Conservation (phyloP, 1,284 basidiomycete genomes). For the Lentinula novae-zelandiae region DNA sequence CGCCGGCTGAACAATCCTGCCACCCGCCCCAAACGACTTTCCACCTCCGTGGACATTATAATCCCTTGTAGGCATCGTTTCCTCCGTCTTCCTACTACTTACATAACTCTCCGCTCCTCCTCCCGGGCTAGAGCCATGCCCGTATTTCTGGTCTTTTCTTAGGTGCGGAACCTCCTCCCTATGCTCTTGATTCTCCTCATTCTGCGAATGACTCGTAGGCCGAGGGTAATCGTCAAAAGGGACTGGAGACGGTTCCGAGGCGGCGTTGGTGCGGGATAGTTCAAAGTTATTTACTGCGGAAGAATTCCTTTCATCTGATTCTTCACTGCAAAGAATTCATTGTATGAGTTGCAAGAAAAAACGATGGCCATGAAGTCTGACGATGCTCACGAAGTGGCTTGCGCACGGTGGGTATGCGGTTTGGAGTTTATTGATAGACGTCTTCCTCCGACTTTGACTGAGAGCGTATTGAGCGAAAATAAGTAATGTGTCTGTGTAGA, state of each 20-base stretch:
- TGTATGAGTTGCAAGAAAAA: neutral
- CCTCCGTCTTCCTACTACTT: conserved; percentile 46
- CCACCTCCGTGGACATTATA: conserved; percentile 21
- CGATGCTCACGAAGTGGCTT: neutral
- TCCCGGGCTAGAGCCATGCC: conserved; percentile 10
- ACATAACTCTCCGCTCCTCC: conserved; percentile 22
- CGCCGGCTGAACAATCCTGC: conserved; percentile 58
- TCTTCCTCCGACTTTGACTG: conserved; percentile 6
- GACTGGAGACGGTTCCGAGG: neutral
- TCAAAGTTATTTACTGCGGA: neutral
- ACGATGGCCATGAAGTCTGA: no score
- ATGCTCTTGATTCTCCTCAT: neutral
- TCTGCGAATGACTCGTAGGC: neutral
- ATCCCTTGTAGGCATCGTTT: conserved; percentile 53
- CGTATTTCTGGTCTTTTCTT: conserved; percentile 45
- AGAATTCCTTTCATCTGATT: neutral
- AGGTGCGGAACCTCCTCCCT: neutral
- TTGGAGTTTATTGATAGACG: conserved; percentile 5
- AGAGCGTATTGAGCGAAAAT: no score
- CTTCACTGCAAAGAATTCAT: neutral
- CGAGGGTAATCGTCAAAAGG: conserved; percentile 4
- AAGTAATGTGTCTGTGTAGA: no score
- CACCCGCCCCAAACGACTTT: conserved; percentile 40
- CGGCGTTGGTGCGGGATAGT: neutral
- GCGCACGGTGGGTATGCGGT: neutral